A percentile compares a stretch with the other conserved stretches of the same genome.
These are phyloP conservation scores for Cladosporium cucumerinum DNA, from an alignment of 2,329 filamentous ascomycete genomes.

Conservation along the genomic window DNA sequence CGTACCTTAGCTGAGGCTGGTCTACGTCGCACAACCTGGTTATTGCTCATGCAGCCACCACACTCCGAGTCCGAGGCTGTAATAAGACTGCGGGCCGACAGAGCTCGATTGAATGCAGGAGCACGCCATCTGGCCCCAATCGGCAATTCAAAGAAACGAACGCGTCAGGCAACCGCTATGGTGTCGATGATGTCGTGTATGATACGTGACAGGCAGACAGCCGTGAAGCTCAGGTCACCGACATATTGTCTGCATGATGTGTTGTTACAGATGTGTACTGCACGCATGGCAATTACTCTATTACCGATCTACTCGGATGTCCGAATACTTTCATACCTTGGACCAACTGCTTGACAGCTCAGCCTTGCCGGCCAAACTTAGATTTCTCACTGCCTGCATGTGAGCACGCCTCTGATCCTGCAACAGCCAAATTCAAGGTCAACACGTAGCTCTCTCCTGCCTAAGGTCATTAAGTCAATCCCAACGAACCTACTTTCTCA, in stretches of 20 bases:
- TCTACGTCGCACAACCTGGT: background rate
- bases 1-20: background rate
- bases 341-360: background rate
- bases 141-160: background rate
- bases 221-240: background rate
- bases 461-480: background rate
- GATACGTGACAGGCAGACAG: background rate
- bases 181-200: background rate
- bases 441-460: background rate
- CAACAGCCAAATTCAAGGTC: background rate
- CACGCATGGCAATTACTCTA: background rate
- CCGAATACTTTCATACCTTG: background rate
- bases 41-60: slow-evolving; percentile 1
- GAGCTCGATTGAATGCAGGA: background rate
- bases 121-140: background rate
- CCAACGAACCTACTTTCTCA: background rate
- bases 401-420: background rate
- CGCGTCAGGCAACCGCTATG: background rate
- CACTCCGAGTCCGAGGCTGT: background rate
- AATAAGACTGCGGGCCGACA: background rate
- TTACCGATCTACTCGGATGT: background rate
- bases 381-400: background rate
- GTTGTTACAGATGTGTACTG: background rate
- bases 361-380: background rate
- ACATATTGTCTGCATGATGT: background rate